These are phyloP conservation scores for Sphagnum magellanicum DNA, from an alignment of 228 moss, liverwort and hornwort species.

Conservation along the genomic window DNA sequence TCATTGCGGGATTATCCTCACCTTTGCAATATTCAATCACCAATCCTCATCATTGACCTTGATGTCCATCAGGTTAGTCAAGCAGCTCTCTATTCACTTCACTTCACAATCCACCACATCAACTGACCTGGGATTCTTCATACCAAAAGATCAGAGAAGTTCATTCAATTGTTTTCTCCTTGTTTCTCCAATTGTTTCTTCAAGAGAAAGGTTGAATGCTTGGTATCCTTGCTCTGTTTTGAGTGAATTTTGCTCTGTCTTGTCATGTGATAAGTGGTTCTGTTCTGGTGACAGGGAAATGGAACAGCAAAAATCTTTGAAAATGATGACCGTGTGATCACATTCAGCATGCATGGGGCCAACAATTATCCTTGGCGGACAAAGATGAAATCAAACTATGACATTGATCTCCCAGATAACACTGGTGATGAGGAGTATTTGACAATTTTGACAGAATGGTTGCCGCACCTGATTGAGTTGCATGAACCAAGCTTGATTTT, in stretches of 20 bases:
- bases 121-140: too few species aligned
- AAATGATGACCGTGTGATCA: slow-evolving; percentile 70
- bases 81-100: not conserved
- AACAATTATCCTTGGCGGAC: slow-evolving; percentile 80
- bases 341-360: slow-evolving; percentile 83
- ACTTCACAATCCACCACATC: too few species aligned
- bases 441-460: slow-evolving; percentile 47
- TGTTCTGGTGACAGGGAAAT: slow-evolving; percentile 45
- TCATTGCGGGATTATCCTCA: slow-evolving; percentile 62
- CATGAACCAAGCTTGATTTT: slow-evolving; percentile 68
- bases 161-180: too few species aligned
- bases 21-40: slow-evolving; percentile 53
- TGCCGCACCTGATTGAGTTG: slow-evolving; percentile 58
- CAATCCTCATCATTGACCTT: slow-evolving; percentile 80
- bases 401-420: slow-evolving; percentile 63
- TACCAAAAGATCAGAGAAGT: too few species aligned
- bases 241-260: not conserved
- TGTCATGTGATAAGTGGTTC: not conserved
- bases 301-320: slow-evolving; percentile 83
- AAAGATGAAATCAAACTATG: slow-evolving; percentile 69
- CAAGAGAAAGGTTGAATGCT: too few species aligned
- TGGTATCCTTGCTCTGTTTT: not conserved
- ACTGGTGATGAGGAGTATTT: slow-evolving; percentile 70
- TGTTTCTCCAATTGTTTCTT: too few species aligned
- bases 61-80: slow-evolving; percentile 83